Percentiles rank a stretch among this genome's conserved stretches.
phyloP scores from a whole-genome alignment of 1,284 basidiomycete genomes.

The Rugosomyces carneus region DNA sequence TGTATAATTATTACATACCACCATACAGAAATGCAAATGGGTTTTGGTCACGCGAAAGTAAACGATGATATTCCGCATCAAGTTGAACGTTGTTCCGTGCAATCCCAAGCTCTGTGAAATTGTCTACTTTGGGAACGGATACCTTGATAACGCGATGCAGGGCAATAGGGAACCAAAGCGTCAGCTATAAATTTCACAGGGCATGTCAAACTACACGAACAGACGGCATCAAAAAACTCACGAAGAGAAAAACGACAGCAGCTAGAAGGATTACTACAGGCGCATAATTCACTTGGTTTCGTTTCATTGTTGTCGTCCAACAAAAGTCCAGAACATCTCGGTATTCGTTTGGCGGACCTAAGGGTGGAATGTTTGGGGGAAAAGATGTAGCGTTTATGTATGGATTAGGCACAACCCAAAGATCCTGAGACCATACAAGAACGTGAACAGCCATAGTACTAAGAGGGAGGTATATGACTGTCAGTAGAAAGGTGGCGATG shows the following conservation, averaged over 20 bases:
- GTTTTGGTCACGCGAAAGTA: conserved; percentile 60
- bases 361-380: conserved; percentile 40
- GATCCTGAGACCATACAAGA: conserved; percentile 67
- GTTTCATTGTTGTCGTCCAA: conserved; percentile 70
- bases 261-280: conserved; percentile 59
- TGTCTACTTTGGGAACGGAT: conserved; percentile 62
- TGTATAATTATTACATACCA: conserved; percentile 34
- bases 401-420: conserved; percentile 68
- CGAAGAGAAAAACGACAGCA: conserved; percentile 44
- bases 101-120: conserved; percentile 66
- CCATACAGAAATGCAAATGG: conserved; percentile 71
- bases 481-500: conserved; percentile 56
- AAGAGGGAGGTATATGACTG: conserved; percentile 62
- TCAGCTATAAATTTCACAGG: conserved; percentile 38
- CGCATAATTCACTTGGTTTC: conserved; percentile 68
- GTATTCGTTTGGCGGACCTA: conserved; percentile 52
- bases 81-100: conserved; percentile 50
- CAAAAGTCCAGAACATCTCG: conserved; percentile 71
- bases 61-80: conserved; percentile 69
- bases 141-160: conserved; percentile 50
- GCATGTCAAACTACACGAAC: neutral
- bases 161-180: conserved; percentile 68
- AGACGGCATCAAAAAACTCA: conserved; percentile 27
- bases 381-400: conserved; percentile 53
- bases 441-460: conserved; percentile 69